phyloP scores from a whole-genome alignment of 2,329 filamentous ascomycete genomes.

The Plenodomus biglobosus region DNA sequence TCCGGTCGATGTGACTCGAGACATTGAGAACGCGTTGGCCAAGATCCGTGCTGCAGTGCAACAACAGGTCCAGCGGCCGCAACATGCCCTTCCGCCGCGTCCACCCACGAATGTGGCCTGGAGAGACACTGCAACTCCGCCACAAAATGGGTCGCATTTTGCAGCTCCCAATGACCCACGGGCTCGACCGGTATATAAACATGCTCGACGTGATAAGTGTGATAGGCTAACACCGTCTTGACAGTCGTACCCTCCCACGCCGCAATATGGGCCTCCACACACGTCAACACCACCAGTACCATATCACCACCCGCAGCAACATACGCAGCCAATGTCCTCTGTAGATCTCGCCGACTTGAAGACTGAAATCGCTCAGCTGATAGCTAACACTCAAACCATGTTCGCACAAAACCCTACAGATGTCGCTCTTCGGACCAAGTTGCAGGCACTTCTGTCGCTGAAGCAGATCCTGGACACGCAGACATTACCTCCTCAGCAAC shows the following conservation, averaged over 20 bases:
- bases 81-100: conserved; percentile 41
- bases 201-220: background rate
- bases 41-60: conserved; percentile 71
- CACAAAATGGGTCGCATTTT: conserved; percentile 46
- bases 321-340: conserved; percentile 30
- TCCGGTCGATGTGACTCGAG: conserved; percentile 77
- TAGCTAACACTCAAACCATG: conserved; percentile 70
- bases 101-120: conserved; percentile 58
- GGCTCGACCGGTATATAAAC: conserved; percentile 39
- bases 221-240: conserved; percentile 5
- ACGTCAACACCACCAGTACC: conserved; percentile 29
- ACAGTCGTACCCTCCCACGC: conserved; percentile 25
- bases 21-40: conserved; percentile 91
- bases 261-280: conserved; percentile 32
- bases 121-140: conserved; percentile 74
- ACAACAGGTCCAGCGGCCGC: conserved; percentile 54
- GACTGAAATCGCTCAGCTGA: conserved; percentile 78
- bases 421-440: conserved; percentile 71
- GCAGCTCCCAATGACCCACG: conserved; percentile 39
- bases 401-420: conserved; percentile 77
- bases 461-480: conserved; percentile 78
- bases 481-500: conserved; percentile 75
- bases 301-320: conserved; percentile 37
- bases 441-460: conserved; percentile 83
- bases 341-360: conserved; percentile 65